Conservation (phyloP, 768 basidiomycete species). For the Phallus indusiatus region DNA sequence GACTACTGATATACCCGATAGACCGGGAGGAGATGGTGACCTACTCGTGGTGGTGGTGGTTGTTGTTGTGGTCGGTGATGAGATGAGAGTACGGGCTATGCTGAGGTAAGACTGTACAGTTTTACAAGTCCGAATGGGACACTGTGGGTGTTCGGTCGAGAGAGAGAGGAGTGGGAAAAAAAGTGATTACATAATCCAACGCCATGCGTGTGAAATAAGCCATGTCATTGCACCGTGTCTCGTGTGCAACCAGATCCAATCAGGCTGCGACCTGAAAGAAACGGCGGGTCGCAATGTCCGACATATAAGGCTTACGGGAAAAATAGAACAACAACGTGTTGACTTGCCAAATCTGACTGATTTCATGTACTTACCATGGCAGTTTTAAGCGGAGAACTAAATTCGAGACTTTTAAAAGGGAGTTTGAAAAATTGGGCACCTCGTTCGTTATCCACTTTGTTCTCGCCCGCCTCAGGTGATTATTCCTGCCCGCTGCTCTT, state of each 20-base stretch:
- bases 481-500: background rate
- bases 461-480: background rate
- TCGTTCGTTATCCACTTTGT: background rate
- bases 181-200: too few relatives aligned
- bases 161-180: too few relatives aligned
- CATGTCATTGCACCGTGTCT: too few relatives aligned
- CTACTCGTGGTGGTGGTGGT: conserved; percentile 2
- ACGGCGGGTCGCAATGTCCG: background rate
- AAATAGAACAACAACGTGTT: background rate
- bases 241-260: too few relatives aligned
- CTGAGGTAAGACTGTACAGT: conserved; percentile 18
- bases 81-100: background rate
- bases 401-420: conserved; percentile 1
- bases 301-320: background rate
- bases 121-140: conserved; percentile 6
- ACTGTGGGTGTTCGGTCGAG: background rate
- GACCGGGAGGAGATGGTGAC: background rate
- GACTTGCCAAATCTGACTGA: background rate
- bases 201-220: too few relatives aligned
- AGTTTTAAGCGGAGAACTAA: conserved; percentile 8
- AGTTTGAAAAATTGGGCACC: background rate
- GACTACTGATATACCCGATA: background rate
- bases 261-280: background rate
- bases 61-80: conserved; percentile 7
- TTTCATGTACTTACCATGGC: background rate